Evolutionary conservation across 345 rosid genomes (phyloP).

Genomic region (Populus davidiana): DNA sequence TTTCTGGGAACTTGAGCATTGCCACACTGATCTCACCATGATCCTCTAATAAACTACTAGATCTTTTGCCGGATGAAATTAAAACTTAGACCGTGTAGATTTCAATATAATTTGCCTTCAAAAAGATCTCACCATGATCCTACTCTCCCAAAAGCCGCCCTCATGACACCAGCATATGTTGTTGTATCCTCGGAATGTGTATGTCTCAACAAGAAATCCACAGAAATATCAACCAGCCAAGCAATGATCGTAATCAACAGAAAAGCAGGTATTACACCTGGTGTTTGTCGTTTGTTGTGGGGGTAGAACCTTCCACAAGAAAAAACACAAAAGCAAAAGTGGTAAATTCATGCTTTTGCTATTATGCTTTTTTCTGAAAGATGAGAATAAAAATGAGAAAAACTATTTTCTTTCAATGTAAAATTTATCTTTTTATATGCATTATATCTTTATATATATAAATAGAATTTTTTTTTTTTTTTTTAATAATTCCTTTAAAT

Average conservation of each 20-base stretch:
- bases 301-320: too few relatives aligned
- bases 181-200: constrained; percentile 54
- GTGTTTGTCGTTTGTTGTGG: too few relatives aligned
- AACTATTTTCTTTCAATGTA: too few relatives aligned
- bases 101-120: background rate
- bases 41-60: background rate
- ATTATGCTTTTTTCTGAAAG: too few relatives aligned
- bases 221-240: constrained; percentile 67
- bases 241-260: constrained; percentile 50
- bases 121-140: constrained; percentile 24
- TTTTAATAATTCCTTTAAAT: too few relatives aligned
- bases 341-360: too few relatives aligned
- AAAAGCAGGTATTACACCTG: too few relatives aligned
- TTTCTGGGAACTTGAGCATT: background rate
- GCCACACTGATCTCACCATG: background rate
- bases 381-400: too few relatives aligned
- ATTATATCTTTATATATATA: too few relatives aligned
- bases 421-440: too few relatives aligned
- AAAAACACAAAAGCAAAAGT: too few relatives aligned
- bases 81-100: background rate
- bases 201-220: constrained; percentile 63
- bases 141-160: constrained; percentile 64
- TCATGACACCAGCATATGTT: constrained; percentile 80
- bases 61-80: background rate
- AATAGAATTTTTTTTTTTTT: too few relatives aligned